These are phyloP conservation scores for Fragilariopsis cylindrus DNA, from an alignment of 108 stramenopile genomes.

Conservation along the genomic window DNA sequence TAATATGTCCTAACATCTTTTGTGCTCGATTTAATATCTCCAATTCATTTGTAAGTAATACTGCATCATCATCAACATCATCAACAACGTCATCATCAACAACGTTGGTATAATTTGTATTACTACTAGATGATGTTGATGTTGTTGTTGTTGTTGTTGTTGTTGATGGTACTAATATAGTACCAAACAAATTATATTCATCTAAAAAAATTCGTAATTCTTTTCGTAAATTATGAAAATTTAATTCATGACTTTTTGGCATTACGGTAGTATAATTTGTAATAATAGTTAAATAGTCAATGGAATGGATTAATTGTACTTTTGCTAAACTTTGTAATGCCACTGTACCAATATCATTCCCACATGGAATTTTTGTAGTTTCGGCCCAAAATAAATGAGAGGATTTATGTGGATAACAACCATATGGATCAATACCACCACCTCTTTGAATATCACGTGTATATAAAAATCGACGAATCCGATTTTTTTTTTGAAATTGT, in stretches of 20 bases:
- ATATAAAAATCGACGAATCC: neutral
- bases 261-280: neutral
- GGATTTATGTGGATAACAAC: slow-evolving; percentile 7
- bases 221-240: slow-evolving; percentile 19
- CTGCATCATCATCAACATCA: neutral
- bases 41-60: neutral
- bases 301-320: slow-evolving; percentile 1
- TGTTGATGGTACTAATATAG: neutral
- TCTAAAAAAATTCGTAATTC: slow-evolving; percentile 15
- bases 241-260: neutral
- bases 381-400: slow-evolving; percentile 16
- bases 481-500: neutral
- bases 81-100: neutral
- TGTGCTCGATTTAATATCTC: neutral
- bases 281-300: neutral
- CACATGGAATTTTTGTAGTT: slow-evolving; percentile 1
- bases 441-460: neutral
- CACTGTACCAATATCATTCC: neutral
- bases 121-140: neutral
- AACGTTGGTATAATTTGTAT: neutral
- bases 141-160: neutral
- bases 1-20: neutral
- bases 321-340: neutral
- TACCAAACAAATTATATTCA: slow-evolving; percentile 16
- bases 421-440: neutral